A percentile compares a stretch with the other conserved stretches of the same genome.
phyloP scores from a whole-genome alignment of 257 asterid species.

The Petunia secreta region DNA sequence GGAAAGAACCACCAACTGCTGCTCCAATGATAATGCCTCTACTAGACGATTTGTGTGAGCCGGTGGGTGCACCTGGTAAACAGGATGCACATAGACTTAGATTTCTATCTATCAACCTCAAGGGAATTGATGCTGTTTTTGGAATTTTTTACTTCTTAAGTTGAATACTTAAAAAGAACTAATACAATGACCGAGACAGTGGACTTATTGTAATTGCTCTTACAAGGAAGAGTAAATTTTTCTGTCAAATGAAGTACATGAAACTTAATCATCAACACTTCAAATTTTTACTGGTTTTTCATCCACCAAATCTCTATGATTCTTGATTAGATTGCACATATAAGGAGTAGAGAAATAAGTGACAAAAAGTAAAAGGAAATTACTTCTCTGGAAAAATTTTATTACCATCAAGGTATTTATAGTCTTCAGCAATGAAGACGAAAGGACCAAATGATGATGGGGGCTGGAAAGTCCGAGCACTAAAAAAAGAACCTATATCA shows the following conservation, averaged over 20 bases:
- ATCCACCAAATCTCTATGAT: background rate
- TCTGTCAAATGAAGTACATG: background rate
- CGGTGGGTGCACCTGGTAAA: conserved; percentile 39
- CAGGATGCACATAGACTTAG: background rate
- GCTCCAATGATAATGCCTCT: conserved; percentile 64
- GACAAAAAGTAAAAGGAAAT: background rate
- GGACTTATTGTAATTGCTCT: background rate
- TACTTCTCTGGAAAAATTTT: background rate
- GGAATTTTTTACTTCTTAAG: too few species aligned
- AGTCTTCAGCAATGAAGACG: conserved; percentile 48
- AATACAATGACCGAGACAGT: too few species aligned
- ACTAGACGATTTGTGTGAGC: conserved; percentile 43
- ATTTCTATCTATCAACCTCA: conserved; percentile 12
- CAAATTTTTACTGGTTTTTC: background rate
- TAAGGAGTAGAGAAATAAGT: background rate
- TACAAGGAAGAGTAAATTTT: background rate
- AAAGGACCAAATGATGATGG: conserved; percentile 73
- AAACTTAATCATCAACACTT: conserved; percentile 9
- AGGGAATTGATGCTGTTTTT: background rate
- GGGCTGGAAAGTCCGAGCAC: conserved; percentile 87
- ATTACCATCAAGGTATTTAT: conserved; percentile 59
- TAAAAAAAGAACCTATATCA: conserved; percentile 60
- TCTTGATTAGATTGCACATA: background rate
- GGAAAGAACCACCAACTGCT: conserved; percentile 64
- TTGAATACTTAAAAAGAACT: too few species aligned